These are phyloP conservation scores for Sordaria brevicollis DNA, from an alignment of 495 filamentous ascomycete species.

Conservation along the genomic window DNA sequence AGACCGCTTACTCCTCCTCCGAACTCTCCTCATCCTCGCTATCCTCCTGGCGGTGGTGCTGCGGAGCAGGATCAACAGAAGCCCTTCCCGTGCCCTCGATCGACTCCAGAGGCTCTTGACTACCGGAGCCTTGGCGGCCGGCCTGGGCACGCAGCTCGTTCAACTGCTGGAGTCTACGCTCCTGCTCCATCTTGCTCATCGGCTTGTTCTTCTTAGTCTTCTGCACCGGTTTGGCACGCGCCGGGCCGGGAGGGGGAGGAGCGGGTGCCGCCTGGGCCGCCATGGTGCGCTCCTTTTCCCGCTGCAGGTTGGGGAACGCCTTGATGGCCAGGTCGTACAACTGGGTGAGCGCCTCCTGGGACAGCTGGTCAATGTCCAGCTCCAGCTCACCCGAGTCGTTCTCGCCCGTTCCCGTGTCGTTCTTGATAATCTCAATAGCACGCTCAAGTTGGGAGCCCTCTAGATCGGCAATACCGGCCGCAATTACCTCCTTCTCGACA, in stretches of 20 bases:
- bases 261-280: conserved; percentile 15
- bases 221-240: conserved; percentile 35
- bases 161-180: conserved; percentile 74
- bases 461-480: conserved; percentile 64
- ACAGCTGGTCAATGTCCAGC: conserved; percentile 79
- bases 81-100: conserved; percentile 21
- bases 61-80: conserved; percentile 7
- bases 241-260: conserved; percentile 23
- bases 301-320: conserved; percentile 42
- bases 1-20: conserved; percentile 22
- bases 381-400: conserved; percentile 79
- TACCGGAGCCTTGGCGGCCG: conserved; percentile 32
- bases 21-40: conserved; percentile 27
- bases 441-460: conserved; percentile 61
- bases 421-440: conserved; percentile 84
- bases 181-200: conserved; percentile 91
- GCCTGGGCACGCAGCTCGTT: conserved; percentile 45
- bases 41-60: conserved; percentile 26
- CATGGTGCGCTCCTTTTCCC: conserved; percentile 25
- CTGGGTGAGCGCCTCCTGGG: conserved; percentile 60
- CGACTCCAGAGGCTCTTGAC: conserved; percentile 37
- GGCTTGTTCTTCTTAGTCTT: conserved; percentile 98
- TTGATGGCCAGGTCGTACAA: conserved; percentile 69
- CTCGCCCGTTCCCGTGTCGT: conserved; percentile 69
- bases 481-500: conserved; percentile 78